Base-by-base conservation (phyloP, 192 early-diverging fungal species). In the Dimargaris cristalligena region DNA sequence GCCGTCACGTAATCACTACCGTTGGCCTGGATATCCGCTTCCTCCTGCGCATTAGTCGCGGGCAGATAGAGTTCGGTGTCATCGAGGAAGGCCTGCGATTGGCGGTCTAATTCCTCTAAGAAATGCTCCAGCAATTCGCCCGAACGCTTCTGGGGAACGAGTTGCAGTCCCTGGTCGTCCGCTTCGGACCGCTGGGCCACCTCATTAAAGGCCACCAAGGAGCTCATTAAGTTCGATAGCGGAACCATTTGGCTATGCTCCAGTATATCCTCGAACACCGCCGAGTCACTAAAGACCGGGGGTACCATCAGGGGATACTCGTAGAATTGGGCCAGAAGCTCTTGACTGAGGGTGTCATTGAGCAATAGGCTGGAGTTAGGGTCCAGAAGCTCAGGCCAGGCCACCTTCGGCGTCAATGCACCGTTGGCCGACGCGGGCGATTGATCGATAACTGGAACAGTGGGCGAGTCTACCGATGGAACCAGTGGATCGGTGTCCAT, bases 281-380 rank as follows among this genome's bases (percentile, higher is more conserved):
- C 62, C 18, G 65, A 26, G 32, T 70, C 68, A 3, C 64, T 57
- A 1, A 70, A 63, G 26, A 70, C 48, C 11, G 70, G 72, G 59
- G 65, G 70, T 14, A 74, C 64, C 14, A 69, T 66, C 6, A 62
- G 62, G 20, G 62, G 44, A 35, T 61, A 56, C 29, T 70, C 72
- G 55, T 57, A 59, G 13, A 34, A 34, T 13, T 57, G 55, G 20
- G 41, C 51, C 62, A 29, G 44, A 30, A 22, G 44, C 54, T 4
- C 62, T 52, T 1, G 72, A 68, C 34, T 68, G 62, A 31, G 62
- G 48, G 34, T 62, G 63, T 44, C 67, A 64, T 13, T 65, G 63
- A 23, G 32, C 16, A 4, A 32, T 16, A 34, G 44, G 25, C 23
- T 38, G 4, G 20, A 45, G 41, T 29, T n/a, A 0, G 23, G 56